Evolutionary conservation across 768 basidiomycete species (phyloP), one percentile per base, ranked within the genome.

Genomic region (Phylloporus sp.): DNA sequence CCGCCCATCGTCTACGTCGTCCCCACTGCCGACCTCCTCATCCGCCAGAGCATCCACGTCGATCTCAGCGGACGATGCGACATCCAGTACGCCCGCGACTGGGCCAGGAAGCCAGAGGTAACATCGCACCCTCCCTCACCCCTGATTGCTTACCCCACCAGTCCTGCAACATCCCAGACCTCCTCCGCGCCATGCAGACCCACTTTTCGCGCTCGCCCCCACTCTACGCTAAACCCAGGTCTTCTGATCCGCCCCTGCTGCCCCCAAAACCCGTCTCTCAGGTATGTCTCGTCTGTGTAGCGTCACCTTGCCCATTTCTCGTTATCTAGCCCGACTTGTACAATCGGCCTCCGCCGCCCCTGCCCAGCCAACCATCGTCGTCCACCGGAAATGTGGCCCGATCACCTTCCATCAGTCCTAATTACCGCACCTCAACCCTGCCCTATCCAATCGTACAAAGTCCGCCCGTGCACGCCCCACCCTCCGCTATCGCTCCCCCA

Each of bases 1-100:
- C 85, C 94, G 0, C 97, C 97, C 20, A 80, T 98, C 61, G 78
- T 77, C 20, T 97, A 92, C 72, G 94, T 99, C 58, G 88, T 92
- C 12, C 95, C 97, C 29, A 97, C 92, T 3, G 80, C 75, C 47
- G 85, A 90, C 62, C 92, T 99, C 86, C 84, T 94, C 53, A 82
- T 99, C 60, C 84, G 85, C 58, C 77, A 90, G 11, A 81, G 85
- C 20, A 79, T 75, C 40, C 76, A 80, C 63, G 77, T 97, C 60
- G 93, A 97, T 61, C 79, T 88, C 48, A 91, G 86, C 63, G 95
- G 88, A 20, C 75, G 77, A 56, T 91, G 82, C 62, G 73, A 69
- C 35, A 74, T 84, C 35, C 80, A 85, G 35, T 95, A 92, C 65
- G 64, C 88, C 42, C 77, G 76, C 40, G 73, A 83, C 51, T 97